A percentile compares a stretch with the other conserved stretches of the same genome.
These are phyloP conservation scores for Camelina sativa DNA, from an alignment of 345 rosid species.

Conservation along the genomic window DNA sequence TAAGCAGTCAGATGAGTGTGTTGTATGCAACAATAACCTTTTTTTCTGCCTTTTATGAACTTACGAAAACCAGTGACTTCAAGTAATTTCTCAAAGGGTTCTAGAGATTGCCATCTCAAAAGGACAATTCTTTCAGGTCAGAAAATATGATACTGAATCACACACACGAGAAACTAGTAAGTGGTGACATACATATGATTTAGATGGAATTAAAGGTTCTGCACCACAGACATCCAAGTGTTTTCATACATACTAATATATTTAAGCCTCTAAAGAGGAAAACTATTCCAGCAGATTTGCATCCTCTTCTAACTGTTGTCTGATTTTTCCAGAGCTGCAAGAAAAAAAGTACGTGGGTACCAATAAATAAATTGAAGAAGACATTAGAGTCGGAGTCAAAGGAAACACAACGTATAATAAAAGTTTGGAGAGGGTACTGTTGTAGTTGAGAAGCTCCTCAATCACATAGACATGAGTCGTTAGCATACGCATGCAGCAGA, in stretches of 20 bases:
- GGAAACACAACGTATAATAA: slow-evolving; percentile 3
- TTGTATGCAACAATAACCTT: not conserved
- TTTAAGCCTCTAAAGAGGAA: slow-evolving; percentile 13
- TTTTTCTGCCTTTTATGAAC: not conserved
- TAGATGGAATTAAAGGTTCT: not conserved
- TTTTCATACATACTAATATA: slow-evolving; percentile 3
- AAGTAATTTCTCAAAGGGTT: not conserved
- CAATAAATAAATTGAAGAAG: slow-evolving; percentile 1
- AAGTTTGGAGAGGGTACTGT: slow-evolving; percentile 56
- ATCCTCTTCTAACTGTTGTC: slow-evolving; percentile 52
- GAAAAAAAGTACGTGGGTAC: not conserved
- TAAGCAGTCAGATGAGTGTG: not conserved
- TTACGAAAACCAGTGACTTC: not conserved
- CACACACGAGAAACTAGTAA: not conserved
- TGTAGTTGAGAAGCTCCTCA: slow-evolving; percentile 97
- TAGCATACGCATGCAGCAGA: slow-evolving; percentile 93
- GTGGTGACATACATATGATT: slow-evolving; percentile 14
- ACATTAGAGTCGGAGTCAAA: not conserved
- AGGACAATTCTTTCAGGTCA: not conserved
- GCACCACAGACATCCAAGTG: slow-evolving; percentile 15
- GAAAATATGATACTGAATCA: not conserved
- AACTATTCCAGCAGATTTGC: slow-evolving; percentile 17
- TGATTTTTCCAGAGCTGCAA: slow-evolving; percentile 79
- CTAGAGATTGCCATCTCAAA: not conserved
- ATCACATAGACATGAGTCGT: slow-evolving; percentile 99